Conservation (phyloP, 768 basidiomycete genomes). For the Lepiota brunneoincarnata region DNA sequence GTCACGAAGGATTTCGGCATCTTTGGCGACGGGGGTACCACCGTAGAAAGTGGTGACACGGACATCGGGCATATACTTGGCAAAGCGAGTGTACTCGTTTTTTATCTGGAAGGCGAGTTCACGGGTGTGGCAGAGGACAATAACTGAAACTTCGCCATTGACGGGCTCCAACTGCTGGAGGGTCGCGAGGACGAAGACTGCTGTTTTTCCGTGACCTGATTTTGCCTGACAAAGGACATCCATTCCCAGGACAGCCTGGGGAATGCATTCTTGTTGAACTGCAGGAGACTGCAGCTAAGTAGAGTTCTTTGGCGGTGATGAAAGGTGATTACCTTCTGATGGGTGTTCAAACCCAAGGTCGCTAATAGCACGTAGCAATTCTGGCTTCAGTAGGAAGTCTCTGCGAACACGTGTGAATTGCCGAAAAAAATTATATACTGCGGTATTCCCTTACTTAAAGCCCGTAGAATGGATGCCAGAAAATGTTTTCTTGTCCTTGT, state of each 20-base stretch:
- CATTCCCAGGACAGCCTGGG: slow-evolving; percentile 98
- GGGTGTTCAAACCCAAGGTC: slow-evolving; percentile 99
- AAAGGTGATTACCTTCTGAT: slow-evolving; percentile 76
- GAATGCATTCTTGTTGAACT: slow-evolving; percentile 99
- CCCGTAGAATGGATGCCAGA: slow-evolving; percentile 99
- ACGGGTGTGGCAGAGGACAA: slow-evolving; percentile 98
- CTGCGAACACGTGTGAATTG: slow-evolving; percentile 38
- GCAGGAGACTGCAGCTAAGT: slow-evolving; percentile 11
- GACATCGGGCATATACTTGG: slow-evolving; percentile 99
- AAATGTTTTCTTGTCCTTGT: slow-evolving; percentile 96
- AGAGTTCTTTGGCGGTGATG: not conserved
- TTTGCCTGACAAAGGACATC: slow-evolving; percentile 99
- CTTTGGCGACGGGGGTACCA: slow-evolving; percentile 91
- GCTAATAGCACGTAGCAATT: slow-evolving; percentile 94
- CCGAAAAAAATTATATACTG: slow-evolving; percentile 1
- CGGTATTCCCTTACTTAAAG: slow-evolving; percentile 67
- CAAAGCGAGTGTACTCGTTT: slow-evolving; percentile 99
- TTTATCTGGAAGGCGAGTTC: slow-evolving; percentile 99
- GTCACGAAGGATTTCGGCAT: slow-evolving; percentile 90
- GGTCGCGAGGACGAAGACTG: slow-evolving; percentile 97
- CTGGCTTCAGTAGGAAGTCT: slow-evolving; percentile 97
- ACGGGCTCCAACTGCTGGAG: slow-evolving; percentile 98
- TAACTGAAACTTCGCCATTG: slow-evolving; percentile 95
- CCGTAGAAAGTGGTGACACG: slow-evolving; percentile 98
- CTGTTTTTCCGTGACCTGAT: slow-evolving; percentile 98